A percentile compares a stretch with the other conserved stretches of the same genome.
These are phyloP conservation scores for Exophiala viscosa DNA, from an alignment of 2,329 filamentous ascomycete species.

Conservation along the genomic window DNA sequence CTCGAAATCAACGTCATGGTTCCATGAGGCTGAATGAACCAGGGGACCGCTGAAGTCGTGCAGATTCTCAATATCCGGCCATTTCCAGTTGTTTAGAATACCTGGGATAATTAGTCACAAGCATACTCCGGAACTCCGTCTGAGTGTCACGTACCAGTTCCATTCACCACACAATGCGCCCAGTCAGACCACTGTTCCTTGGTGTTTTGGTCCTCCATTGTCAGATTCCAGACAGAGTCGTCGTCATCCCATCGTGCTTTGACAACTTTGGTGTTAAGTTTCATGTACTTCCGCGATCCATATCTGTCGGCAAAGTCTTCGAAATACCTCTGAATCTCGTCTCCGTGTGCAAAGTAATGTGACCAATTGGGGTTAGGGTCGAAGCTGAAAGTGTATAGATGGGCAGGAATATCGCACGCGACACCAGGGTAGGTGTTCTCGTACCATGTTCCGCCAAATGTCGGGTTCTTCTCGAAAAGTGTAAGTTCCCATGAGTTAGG, in stretches of 20 bases:
- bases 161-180: no score
- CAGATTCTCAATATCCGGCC: no score
- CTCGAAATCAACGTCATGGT: no score
- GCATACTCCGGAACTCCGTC: no score
- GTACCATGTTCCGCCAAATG: conserved; percentile 41
- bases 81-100: no score
- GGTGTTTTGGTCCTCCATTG: no score
- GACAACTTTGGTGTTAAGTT: conserved; percentile 35
- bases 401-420: conserved; percentile 13
- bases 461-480: conserved; percentile 42
- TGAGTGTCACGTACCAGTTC: no score
- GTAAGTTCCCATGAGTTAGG: conserved; percentile 32
- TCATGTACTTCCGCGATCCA: conserved; percentile 32
- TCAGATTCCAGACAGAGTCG: conserved; percentile 33
- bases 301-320: conserved; percentile 20
- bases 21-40: no score
- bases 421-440: conserved; percentile 38
- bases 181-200: no score
- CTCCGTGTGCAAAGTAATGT: conserved; percentile 22
- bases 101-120: no score
- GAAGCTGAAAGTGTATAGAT: conserved; percentile 9
- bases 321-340: conserved; percentile 31
- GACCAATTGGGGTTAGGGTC: conserved; percentile 23
- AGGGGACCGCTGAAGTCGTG: no score
- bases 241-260: conserved; percentile 38